Base-by-base conservation (phyloP, 257 asterid genomes). In the Ehretia macrophylla region DNA sequence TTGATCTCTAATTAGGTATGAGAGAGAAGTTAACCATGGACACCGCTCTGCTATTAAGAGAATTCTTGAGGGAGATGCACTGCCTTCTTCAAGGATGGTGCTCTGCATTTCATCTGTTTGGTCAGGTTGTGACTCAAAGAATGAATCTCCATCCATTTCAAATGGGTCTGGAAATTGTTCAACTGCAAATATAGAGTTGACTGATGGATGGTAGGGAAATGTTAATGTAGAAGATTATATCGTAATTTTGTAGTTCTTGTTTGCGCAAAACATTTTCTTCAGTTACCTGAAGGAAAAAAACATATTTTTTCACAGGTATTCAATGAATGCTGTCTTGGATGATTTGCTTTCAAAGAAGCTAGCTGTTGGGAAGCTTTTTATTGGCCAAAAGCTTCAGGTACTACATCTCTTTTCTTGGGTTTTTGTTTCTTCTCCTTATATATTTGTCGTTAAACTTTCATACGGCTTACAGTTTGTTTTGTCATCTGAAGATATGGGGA, bases 381-480 rank as follows among this genome's bases (percentile, higher is more conserved):
- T 89, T 65, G 99, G 99, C 51, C 99, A 93, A 84, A 93, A 93
- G 66, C 88, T 93, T 64, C 85, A 88, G 81, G 97, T 86, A 87
- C 12, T 42, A 49, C 60, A 62, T 69, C 53, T 46, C 51, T 63
- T 68, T 74, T 61, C 14, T 60, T 56, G 45, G n/a, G 42, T 62
- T 63, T 56, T 64, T 18, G 27, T 53, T 47, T 48, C 55, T 59
- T 64, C 61, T 32, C 62, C 40, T 51, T 63, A 62, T 32, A 58
- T 67, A 49, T 65, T 72, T 61, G 68, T 75, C 72, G 58, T 46
- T 44, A 68, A 66, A 65, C 64, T 65, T 58, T 71, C 63, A 62
- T 63, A 59, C 61, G 79, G 75, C 86, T 91, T 60, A 83, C 81
- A 68, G 77, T 75, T 79, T 83, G 64, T 78, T 22, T 82, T 85